A percentile compares a stretch with the other conserved stretches of the same genome.
Conservation (phyloP, 192 early-diverging fungal genomes). For the Backusella circina region DNA sequence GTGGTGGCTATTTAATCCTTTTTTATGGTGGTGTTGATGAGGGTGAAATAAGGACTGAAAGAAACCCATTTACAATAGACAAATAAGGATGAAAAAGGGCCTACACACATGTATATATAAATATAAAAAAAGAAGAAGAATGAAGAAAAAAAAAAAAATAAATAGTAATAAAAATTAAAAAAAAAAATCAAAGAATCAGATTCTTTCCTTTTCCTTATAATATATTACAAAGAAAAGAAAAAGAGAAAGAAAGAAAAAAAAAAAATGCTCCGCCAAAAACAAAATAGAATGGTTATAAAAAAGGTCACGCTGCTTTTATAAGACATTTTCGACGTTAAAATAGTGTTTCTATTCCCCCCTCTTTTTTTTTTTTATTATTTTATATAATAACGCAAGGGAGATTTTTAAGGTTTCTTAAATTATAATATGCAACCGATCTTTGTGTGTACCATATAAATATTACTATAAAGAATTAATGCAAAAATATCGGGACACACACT, state of each 20-base stretch:
- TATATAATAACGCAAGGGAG: not conserved
- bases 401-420: not conserved
- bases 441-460: not conserved
- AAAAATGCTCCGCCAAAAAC: not conserved
- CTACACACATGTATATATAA: not conserved
- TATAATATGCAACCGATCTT: not conserved
- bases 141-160: too few relatives aligned
- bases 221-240: not conserved
- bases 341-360: not conserved
- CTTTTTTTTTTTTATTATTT: too few relatives aligned
- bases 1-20: not conserved
- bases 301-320: not conserved
- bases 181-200: not conserved
- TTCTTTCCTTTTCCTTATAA: not conserved
- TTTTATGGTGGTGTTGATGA: not conserved
- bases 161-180: too few relatives aligned
- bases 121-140: not conserved
- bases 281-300: not conserved
- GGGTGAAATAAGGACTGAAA: slow-evolving; percentile 10
- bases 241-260: not conserved
- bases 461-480: too few relatives aligned
- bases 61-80: slow-evolving; percentile 7
- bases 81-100: not conserved
- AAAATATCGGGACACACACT: not conserved
- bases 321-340: not conserved